phyloP scores from a whole-genome alignment of 2,329 filamentous ascomycete genomes.

The Fusarium pilosicola region DNA sequence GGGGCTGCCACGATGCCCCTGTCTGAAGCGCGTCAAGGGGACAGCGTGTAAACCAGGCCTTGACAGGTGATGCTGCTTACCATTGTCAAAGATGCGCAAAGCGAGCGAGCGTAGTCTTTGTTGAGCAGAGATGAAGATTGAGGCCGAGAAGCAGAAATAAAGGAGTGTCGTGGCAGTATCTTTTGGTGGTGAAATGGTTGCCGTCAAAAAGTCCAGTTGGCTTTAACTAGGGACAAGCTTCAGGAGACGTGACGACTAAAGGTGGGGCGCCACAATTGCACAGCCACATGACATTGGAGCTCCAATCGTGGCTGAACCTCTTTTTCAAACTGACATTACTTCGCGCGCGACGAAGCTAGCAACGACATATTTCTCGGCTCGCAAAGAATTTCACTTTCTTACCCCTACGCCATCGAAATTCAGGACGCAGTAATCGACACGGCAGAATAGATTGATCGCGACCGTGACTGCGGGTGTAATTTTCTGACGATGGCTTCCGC shows the following conservation, averaged over 20 bases:
- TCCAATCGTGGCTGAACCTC: slow-evolving; percentile 26
- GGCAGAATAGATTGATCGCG: slow-evolving; percentile 2
- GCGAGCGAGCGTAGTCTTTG: slow-evolving; percentile 27
- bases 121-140: slow-evolving; percentile 15
- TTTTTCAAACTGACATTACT: slow-evolving; percentile 26
- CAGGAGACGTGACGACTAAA: slow-evolving; percentile 27
- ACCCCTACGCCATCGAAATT: slow-evolving; percentile 25
- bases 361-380: slow-evolving; percentile 23
- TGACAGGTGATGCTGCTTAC: slow-evolving; percentile 21
- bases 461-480: background rate
- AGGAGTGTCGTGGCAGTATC: slow-evolving; percentile 38
- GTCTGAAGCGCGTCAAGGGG: slow-evolving; percentile 32
- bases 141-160: slow-evolving; percentile 21
- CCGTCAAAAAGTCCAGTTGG: slow-evolving; percentile 30
- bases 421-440: background rate
- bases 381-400: slow-evolving; percentile 18
- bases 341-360: slow-evolving; percentile 24
- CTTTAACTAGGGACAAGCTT: slow-evolving; percentile 25
- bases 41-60: slow-evolving; percentile 26
- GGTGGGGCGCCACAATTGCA: slow-evolving; percentile 28
- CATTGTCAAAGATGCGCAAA: slow-evolving; percentile 41
- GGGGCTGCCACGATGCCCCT: slow-evolving; percentile 39
- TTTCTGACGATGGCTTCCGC: slow-evolving; percentile 56
- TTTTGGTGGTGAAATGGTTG: slow-evolving; percentile 26
- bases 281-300: background rate